Evolutionary conservation across 768 basidiomycete species (phyloP).

Genomic region (Gautieria morchelliformis): DNA sequence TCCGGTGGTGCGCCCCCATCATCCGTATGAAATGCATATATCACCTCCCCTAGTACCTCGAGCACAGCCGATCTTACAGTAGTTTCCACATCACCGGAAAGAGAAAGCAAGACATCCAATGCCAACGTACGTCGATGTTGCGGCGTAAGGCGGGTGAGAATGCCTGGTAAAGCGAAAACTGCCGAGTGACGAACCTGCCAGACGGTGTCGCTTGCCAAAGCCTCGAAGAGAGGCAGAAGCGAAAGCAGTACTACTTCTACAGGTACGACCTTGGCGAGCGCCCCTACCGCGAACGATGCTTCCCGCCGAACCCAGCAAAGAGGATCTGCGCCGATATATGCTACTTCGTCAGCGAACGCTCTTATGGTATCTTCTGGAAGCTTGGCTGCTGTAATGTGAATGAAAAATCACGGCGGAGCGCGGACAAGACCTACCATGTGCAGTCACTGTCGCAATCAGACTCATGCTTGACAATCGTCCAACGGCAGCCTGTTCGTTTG

Average conservation of each 20-base stretch:
- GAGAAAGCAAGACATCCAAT: constrained; percentile 49
- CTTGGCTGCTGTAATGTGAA: background rate
- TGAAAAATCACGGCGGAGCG: too few relatives aligned
- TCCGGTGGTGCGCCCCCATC: constrained; percentile 62
- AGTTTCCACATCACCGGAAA: constrained; percentile 53
- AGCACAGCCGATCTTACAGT: constrained; percentile 72
- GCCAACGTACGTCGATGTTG: constrained; percentile 53
- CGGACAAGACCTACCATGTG: constrained; percentile 45
- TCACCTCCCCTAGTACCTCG: constrained; percentile 82
- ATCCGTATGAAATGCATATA: constrained; percentile 67
- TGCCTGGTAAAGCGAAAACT: constrained; percentile 74
- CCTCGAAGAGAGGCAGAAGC: constrained; percentile 70
- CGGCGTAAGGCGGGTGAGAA: constrained; percentile 57
- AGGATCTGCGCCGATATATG: constrained; percentile 52
- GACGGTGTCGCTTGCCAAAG: constrained; percentile 53
- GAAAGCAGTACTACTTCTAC: constrained; percentile 55
- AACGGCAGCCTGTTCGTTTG: constrained; percentile 65
- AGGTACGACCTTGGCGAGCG: constrained; percentile 81
- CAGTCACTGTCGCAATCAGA: constrained; percentile 79
- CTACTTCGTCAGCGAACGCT: constrained; percentile 67
- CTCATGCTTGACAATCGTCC: constrained; percentile 91
- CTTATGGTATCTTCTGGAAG: constrained; percentile 32
- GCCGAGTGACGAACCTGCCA: constrained; percentile 87
- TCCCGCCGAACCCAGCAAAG: constrained; percentile 77
- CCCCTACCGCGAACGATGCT: constrained; percentile 81